phyloP scores from a whole-genome alignment of 2,329 filamentous ascomycete genomes.

The Stemphylium lycopersici region DNA sequence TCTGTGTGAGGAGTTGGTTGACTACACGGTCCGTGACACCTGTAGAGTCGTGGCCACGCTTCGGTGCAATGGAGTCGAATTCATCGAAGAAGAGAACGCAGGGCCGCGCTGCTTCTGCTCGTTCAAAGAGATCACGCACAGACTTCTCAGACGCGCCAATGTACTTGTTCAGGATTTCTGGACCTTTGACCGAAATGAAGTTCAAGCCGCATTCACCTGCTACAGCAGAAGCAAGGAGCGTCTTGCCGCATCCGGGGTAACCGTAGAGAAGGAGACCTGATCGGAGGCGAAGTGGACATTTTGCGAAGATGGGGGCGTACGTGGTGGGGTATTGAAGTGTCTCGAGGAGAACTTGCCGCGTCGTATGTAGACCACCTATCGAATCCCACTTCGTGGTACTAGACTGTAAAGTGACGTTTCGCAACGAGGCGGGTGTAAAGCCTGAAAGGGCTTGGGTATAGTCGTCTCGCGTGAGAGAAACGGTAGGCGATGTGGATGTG shows the following conservation, averaged over 20 bases:
- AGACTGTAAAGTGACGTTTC: constrained; percentile 91
- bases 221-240: constrained; percentile 92
- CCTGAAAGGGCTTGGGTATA: constrained; percentile 86
- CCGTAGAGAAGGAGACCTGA: constrained; percentile 93
- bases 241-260: constrained; percentile 96
- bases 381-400: constrained; percentile 91
- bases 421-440: constrained; percentile 92
- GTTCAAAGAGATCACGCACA: constrained; percentile 92
- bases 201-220: constrained; percentile 97
- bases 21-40: constrained; percentile 99
- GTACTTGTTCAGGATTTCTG: constrained; percentile 98
- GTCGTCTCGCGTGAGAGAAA: constrained; percentile 74
- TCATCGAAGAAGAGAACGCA: constrained; percentile 99
- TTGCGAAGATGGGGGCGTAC: constrained; percentile 95
- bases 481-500: constrained; percentile 46
- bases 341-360: constrained; percentile 88
- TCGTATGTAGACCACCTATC: constrained; percentile 86
- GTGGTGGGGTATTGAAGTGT: constrained; percentile 97
- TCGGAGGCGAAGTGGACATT: constrained; percentile 91
- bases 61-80: constrained; percentile 97
- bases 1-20: constrained; percentile 96
- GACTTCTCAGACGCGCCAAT: constrained; percentile 97
- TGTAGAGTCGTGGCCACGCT: constrained; percentile 94
- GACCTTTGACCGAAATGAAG: constrained; percentile 97
- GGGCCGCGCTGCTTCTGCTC: constrained; percentile 86